Evolutionary conservation across 2,329 filamentous ascomycete species (phyloP).

Genomic region (Phoma sp.): DNA sequence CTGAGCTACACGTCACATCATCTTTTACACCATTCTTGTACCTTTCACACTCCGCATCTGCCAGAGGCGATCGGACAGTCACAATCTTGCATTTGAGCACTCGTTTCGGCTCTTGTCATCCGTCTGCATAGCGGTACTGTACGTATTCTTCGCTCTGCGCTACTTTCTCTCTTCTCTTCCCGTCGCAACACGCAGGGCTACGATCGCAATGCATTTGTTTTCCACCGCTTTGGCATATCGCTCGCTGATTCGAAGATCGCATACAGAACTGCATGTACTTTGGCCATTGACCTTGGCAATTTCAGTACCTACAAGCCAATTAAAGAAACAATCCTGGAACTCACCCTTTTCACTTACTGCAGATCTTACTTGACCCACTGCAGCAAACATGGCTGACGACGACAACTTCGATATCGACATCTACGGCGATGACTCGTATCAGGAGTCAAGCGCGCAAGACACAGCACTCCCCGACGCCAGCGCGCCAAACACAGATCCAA

Average conservation of each 20-base stretch:
- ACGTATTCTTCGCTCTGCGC: constrained; percentile 49
- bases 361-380: constrained; percentile 31
- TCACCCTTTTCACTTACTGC: constrained; percentile 28
- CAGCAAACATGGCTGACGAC: constrained; percentile 61
- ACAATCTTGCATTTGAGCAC: constrained; percentile 40
- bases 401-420: constrained; percentile 76
- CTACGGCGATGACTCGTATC: constrained; percentile 64
- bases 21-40: constrained; percentile 45
- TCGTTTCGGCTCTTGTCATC: constrained; percentile 42
- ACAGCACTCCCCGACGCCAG: constrained; percentile 31
- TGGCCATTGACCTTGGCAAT: constrained; percentile 42
- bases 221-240: constrained; percentile 29
- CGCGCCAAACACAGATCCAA: constrained; percentile 43
- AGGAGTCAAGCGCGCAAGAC: constrained; percentile 35
- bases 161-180: constrained; percentile 23
- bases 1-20: constrained; percentile 36
- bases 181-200: constrained; percentile 20
- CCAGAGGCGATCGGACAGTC: constrained; percentile 49
- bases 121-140: constrained; percentile 46
- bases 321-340: constrained; percentile 40
- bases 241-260: constrained; percentile 45
- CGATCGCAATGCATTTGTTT: constrained; percentile 20
- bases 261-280: constrained; percentile 49
- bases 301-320: constrained; percentile 51
- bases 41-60: constrained; percentile 47